Percentiles rank a stretch among this genome's conserved stretches.
These are phyloP conservation scores for Rutstroemia sp. DNA, from an alignment of 2,329 filamentous ascomycete genomes.

Conservation along the genomic window DNA sequence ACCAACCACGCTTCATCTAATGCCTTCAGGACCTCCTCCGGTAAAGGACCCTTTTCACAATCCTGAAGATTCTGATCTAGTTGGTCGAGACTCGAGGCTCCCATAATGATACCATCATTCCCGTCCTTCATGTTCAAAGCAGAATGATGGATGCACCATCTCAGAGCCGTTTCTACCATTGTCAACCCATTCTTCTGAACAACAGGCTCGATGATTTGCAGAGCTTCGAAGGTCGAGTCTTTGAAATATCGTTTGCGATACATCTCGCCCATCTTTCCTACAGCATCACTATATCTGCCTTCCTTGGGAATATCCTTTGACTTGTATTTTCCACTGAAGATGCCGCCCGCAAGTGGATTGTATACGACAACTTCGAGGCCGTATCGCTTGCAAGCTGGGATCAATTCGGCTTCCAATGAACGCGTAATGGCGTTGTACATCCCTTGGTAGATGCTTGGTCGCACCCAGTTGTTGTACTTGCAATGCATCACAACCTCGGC, in stretches of 20 bases:
- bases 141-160: conserved; percentile 54
- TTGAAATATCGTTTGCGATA: conserved; percentile 58
- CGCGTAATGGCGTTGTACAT: conserved; percentile 82
- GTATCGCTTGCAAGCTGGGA: conserved; percentile 67
- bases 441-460: conserved; percentile 62
- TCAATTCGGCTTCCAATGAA: conserved; percentile 66
- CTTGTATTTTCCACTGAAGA: conserved; percentile 64
- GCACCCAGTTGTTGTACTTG: conserved; percentile 72
- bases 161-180: conserved; percentile 51
- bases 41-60: conserved; percentile 48
- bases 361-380: conserved; percentile 74
- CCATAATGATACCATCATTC: conserved; percentile 36
- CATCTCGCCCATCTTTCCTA: conserved; percentile 35
- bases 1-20: conserved; percentile 58
- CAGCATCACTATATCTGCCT: conserved; percentile 60
- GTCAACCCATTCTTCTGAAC: conserved; percentile 51
- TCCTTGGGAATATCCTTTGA: conserved; percentile 45
- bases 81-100: conserved; percentile 34
- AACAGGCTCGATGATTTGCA: conserved; percentile 51
- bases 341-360: conserved; percentile 73
- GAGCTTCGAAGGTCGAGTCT: conserved; percentile 53
- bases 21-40: conserved; percentile 54
- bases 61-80: conserved; percentile 35
- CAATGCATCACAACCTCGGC: conserved; percentile 77
- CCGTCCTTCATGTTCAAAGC: conserved; percentile 43